Percentiles rank a stretch among this genome's conserved stretches.
Evolutionary conservation across 257 asterid species (phyloP).

Genomic region (Mentha longifolia): DNA sequence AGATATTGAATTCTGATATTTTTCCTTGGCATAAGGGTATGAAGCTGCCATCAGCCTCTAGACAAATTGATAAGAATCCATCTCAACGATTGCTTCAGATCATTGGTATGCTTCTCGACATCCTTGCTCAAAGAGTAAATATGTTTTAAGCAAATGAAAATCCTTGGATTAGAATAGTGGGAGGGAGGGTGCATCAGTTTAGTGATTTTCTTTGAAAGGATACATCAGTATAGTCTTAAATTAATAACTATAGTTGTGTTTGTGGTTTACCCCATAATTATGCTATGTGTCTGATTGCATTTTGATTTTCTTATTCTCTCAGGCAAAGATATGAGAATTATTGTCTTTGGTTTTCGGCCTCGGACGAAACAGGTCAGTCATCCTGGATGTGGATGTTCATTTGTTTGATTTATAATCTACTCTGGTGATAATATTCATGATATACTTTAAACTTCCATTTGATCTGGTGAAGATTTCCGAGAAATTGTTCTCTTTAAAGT

Average conservation of each 20-base stretch:
- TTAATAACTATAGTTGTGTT: slow-evolving; percentile 3
- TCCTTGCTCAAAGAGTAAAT: slow-evolving; percentile 26
- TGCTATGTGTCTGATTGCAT: slow-evolving; percentile 23
- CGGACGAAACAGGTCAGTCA: slow-evolving; percentile 85
- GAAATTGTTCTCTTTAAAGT: slow-evolving; percentile 13
- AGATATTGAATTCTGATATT: slow-evolving; percentile 28
- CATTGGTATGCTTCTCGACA: slow-evolving; percentile 64
- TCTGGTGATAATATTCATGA: slow-evolving; percentile 18
- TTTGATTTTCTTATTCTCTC: slow-evolving; percentile 21
- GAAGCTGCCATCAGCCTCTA: slow-evolving; percentile 68
- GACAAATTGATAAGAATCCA: slow-evolving; percentile 72
- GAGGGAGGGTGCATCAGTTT: neutral
- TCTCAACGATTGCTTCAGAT: slow-evolving; percentile 89
- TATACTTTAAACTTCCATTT: slow-evolving; percentile 15
- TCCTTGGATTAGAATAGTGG: slow-evolving; percentile 6
- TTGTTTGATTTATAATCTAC: slow-evolving; percentile 25
- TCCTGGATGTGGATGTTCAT: slow-evolving; percentile 35
- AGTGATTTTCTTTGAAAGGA: too few species aligned
- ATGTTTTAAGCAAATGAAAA: slow-evolving; percentile 13
- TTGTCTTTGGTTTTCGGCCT: slow-evolving; percentile 93
- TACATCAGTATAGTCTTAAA: slow-evolving; percentile 10
- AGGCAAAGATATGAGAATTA: slow-evolving; percentile 96
- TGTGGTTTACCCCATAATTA: slow-evolving; percentile 9
- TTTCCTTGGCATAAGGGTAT: slow-evolving; percentile 54
- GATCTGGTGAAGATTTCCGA: slow-evolving; percentile 19